Evolutionary conservation across 1,139 yeast genomes (phyloP), one percentile per base, ranked within the genome.

Genomic region (Pichia sp.): DNA sequence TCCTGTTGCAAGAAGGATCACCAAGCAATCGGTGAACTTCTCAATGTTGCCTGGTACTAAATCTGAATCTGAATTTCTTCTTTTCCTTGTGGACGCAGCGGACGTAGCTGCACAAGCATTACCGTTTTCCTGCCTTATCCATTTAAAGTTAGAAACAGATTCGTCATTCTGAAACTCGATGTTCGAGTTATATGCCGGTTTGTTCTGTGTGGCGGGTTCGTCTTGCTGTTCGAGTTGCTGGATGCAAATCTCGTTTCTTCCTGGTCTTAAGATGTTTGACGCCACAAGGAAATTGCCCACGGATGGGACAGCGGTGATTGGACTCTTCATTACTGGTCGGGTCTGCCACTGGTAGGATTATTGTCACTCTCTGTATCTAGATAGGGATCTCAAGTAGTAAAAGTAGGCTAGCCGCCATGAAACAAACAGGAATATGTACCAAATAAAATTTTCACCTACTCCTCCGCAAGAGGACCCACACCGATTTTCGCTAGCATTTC

Each of bases 401-500:
- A 19, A 19, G 23, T 19, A 19, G 3, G 23, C 23, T 19, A 19
- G 23, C 23, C 23, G 23, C 23, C 23, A 19, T 19, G 23, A 19
- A 19, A 3, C 23, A 19, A 19, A 19, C 23, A 19, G 23, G 23
- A 19, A 19, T 19, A 19, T 19, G 23, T 4, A 8, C 2, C 15
- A 47, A 15, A 40, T 47, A 40, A 47, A 47, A 47, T 40, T 32
- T 50, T 45, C 49, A 29, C 32, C 42, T 8, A 10, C 34, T 48
- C 51, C 41, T 68, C 85, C 1, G 87, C 82, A 55, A 85, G 71
- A 1, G 93, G 92, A 1, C 95, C 95, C 5, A 88, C 92, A 1
- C 95, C 95, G 55, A 88, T 85, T 62, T 81, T 80, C 0, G 92
- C 86, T 59, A 90, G 73, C 1, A 90, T 88, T 45, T 77, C 70